Evolutionary conservation across 371 early-diverging fungal species (phyloP).

Genomic region (Gilbertella persicaria): DNA sequence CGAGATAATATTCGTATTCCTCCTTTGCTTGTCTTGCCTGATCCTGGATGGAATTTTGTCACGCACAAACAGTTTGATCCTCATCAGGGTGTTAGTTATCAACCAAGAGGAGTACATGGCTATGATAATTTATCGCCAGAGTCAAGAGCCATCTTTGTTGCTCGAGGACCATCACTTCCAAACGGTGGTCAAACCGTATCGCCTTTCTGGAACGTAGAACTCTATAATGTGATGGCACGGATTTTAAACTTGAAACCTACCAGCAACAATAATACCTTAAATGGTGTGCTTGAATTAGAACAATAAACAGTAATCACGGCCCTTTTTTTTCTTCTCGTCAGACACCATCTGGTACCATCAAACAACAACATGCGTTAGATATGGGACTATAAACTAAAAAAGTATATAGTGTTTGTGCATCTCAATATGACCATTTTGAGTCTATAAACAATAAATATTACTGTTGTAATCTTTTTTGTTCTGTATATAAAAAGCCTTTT

Average conservation of each 20-base stretch:
- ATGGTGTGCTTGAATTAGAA: conserved; percentile 20
- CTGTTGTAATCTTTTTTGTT: not conserved
- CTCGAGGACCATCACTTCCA: conserved; percentile 74
- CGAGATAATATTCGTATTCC: conserved; percentile 63
- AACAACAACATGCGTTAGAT: not conserved
- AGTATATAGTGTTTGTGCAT: not conserved
- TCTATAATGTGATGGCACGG: conserved; percentile 40
- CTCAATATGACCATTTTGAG: not conserved
- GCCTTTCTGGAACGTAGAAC: conserved; percentile 49
- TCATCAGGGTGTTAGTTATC: conserved; percentile 17
- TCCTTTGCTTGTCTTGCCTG: conserved; percentile 74
- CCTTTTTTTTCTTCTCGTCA: not conserved
- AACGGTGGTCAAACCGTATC: conserved; percentile 15
- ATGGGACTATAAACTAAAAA: not conserved
- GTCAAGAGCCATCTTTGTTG: conserved; percentile 91
- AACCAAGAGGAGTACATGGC: conserved; percentile 79
- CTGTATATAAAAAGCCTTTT: not conserved
- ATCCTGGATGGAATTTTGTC: conserved; percentile 63
- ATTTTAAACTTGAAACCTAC: conserved; percentile 44
- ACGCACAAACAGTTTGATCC: conserved; percentile 43
- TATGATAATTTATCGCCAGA: conserved; percentile 78
- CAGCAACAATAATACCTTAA: conserved; percentile 41
- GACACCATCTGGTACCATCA: not conserved
- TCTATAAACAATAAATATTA: not conserved
- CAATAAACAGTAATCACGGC: not conserved